Conservation (phyloP, 2,329 filamentous ascomycete species). For the Penicillium sp. region DNA sequence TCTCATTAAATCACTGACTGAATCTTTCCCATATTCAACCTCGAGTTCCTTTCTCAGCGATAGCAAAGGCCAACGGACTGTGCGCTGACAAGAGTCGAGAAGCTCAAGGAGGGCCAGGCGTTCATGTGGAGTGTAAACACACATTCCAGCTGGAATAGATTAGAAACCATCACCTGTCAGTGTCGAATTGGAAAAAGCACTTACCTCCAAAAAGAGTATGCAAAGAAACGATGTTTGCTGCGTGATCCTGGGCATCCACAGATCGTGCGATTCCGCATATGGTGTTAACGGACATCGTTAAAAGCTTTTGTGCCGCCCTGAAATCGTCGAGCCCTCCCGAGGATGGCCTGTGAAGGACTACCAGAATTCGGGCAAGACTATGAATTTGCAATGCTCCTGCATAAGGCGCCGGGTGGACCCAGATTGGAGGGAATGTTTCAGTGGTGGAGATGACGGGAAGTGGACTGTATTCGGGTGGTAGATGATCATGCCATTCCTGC, state of each 20-base stretch:
- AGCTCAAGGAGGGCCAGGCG: constrained; percentile 22
- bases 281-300: constrained; percentile 22
- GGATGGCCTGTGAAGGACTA: constrained; percentile 55
- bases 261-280: constrained; percentile 30
- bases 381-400: constrained; percentile 54
- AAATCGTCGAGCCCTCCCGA: constrained; percentile 53
- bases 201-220: constrained; percentile 30
- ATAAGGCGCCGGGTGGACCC: constrained; percentile 52
- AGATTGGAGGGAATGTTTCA: constrained; percentile 48
- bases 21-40: constrained; percentile 24
- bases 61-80: constrained; percentile 23
- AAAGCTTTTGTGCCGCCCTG: constrained; percentile 22
- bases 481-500: constrained; percentile 50
- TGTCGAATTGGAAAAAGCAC: neutral
- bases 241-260: constrained; percentile 17
- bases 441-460: constrained; percentile 35
- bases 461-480: constrained; percentile 45
- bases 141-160: constrained; percentile 24
- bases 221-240: constrained; percentile 23
- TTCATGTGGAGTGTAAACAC: constrained; percentile 25
- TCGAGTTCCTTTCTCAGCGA: constrained; percentile 27
- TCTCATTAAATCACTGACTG: constrained; percentile 12
- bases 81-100: constrained; percentile 20
- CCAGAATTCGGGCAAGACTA: constrained; percentile 54
- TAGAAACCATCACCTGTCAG: neutral